Conservation (phyloP, 2,329 filamentous ascomycete species). For the Ustilaginoidea virens region DNA sequence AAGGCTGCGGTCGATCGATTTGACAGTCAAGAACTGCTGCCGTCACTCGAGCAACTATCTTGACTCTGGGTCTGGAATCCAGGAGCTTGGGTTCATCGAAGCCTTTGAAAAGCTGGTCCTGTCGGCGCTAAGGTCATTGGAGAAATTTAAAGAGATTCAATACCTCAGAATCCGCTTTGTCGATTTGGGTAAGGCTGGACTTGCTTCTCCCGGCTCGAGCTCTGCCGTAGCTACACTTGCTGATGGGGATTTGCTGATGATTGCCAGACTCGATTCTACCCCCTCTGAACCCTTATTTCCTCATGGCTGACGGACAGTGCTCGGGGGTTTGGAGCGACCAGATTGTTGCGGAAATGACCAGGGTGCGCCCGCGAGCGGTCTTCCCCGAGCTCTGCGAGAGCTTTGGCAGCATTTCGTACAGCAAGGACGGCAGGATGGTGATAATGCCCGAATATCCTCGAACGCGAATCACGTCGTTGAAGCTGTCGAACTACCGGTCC, state of each 20-base stretch:
- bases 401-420: slow-evolving; percentile 43
- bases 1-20: slow-evolving; percentile 48
- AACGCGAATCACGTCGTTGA: slow-evolving; percentile 37
- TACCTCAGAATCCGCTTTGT: slow-evolving; percentile 60
- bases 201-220: neutral
- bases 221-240: too few relatives aligned
- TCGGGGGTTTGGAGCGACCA: slow-evolving; percentile 58
- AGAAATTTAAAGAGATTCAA: slow-evolving; percentile 40
- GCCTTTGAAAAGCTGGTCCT: slow-evolving; percentile 56
- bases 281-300: slow-evolving; percentile 58
- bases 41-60: slow-evolving; percentile 37
- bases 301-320: slow-evolving; percentile 42
- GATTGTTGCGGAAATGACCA: slow-evolving; percentile 45
- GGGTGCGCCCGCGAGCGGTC: slow-evolving; percentile 38
- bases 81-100: slow-evolving; percentile 55
- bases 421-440: slow-evolving; percentile 43
- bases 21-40: slow-evolving; percentile 64
- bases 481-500: slow-evolving; percentile 40
- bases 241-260: neutral
- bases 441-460: slow-evolving; percentile 40
- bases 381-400: slow-evolving; percentile 50
- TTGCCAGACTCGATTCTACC: slow-evolving; percentile 49
- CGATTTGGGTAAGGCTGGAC: slow-evolving; percentile 40
- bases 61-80: slow-evolving; percentile 53
- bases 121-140: slow-evolving; percentile 44